Conservation (phyloP, 768 basidiomycete species). For the Tylopilus felleus region DNA sequence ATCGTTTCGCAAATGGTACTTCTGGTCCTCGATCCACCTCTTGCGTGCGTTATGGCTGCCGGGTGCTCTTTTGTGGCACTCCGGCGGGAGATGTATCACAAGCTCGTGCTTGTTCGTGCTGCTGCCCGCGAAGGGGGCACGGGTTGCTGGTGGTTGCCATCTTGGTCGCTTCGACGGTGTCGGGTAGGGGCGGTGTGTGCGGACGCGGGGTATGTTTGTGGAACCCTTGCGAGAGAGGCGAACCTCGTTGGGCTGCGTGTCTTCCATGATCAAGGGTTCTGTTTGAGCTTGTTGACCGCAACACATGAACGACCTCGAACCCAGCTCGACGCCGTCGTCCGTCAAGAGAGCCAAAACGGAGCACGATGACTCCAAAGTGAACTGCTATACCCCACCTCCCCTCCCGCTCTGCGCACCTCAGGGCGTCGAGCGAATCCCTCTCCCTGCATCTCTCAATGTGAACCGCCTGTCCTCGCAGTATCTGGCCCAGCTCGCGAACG, state of each 20-base stretch:
- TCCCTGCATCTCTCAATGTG: constrained; percentile 8
- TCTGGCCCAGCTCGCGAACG: constrained; percentile 13
- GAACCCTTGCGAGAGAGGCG: constrained; percentile 35
- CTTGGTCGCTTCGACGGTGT: constrained; percentile 2
- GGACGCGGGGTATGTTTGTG: constrained; percentile 28
- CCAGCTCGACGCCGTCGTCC: constrained; percentile 2
- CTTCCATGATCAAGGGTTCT: constrained; percentile 27
- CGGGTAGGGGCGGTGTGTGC: background rate
- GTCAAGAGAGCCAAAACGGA: constrained; percentile 26
- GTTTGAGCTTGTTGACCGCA: constrained; percentile 27
- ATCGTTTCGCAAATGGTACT: background rate
- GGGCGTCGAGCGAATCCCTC: constrained; percentile 30
- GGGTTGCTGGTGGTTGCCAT: background rate
- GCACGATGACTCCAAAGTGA: background rate
- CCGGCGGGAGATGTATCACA: constrained; percentile 6
- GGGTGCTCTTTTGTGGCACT: constrained; percentile 13
- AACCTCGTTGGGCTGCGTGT: constrained; percentile 39
- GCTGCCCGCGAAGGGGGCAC: background rate
- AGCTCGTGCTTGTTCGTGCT: background rate
- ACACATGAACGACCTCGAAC: constrained; percentile 16
- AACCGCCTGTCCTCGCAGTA: constrained; percentile 8
- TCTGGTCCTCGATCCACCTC: constrained; percentile 16
- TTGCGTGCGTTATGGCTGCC: constrained; percentile 5
- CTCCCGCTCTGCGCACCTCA: constrained; percentile 20
- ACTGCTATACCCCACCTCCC: constrained; percentile 6